Evolutionary conservation across 257 asterid genomes (phyloP), one percentile per base, ranked within the genome.

Genomic region (Parsonsia alboflavescens): DNA sequence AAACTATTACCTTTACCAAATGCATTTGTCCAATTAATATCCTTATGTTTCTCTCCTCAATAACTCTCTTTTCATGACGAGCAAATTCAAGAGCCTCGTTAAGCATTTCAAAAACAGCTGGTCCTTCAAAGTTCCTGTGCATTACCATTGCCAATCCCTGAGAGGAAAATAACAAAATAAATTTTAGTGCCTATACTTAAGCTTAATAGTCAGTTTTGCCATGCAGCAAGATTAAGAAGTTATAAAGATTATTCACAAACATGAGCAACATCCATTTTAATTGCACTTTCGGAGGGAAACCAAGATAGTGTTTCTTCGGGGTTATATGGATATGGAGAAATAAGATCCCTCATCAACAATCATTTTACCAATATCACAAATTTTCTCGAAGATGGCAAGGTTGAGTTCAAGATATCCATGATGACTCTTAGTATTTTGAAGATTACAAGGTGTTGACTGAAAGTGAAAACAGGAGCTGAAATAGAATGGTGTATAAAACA

Each of bases 61-160:
- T 86, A 53, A 89, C 97, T 78, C 72, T 85, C 24, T 82, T 91
- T 49, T 82, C 86, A 19, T 61, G 82, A 28, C 68, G 82, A 75
- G 98, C 97, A 75, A 90, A 75, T 77, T 85, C 85, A 49, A 89
- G 77, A 61, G 98, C 95, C 71, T 75, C 80, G 50, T 90, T 83
- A 22, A 93, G 90, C 97, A 91, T 90, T 77, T 86, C 96, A 59
- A 91, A 90, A 57, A 91, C 95, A 52, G 96, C 90, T 39, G 89
- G 86, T 44, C 97, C 97, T 81, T 93, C 97, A 56, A 70, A 77
- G 75, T 91, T 91, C 84, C 86, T 93, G 82, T 91, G 97, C 98
- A 91, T 90, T 79, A 85, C 97, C 93, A 91, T 93, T 22, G 97
- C 98, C 79, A 93, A 81, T 71, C 96, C 96, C 96, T 91, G 79